Base-by-base conservation (phyloP, 2,329 filamentous ascomycete species). In the Cladosporium sp. region DNA sequence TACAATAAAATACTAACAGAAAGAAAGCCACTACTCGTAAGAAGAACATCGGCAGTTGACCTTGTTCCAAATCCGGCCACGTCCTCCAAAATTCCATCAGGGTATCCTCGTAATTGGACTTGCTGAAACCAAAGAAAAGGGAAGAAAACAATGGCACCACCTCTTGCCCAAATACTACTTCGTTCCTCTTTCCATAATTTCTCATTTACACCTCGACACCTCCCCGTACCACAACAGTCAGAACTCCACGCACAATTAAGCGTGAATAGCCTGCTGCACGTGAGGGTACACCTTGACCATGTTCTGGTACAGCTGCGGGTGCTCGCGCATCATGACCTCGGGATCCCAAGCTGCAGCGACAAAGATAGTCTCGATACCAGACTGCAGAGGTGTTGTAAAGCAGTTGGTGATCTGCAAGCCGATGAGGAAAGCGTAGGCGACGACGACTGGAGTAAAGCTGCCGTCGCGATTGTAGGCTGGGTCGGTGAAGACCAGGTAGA, bases 301-400 rank as follows among this genome's bases (percentile, higher is more conserved):
- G 62, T 84, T 82, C 15, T 85, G 78, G 73, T 93, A 97, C 49
- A 97, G 75, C 61, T 95, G 90, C 0, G 87, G 85, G 73, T 96
- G 92, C 59, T 94, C 87, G 42, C 84, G 80, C 71, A 91, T 88
- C 78, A 96, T 77, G 8, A 93, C 88, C 69, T 88, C 82, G 8
- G 83, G 82, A 70, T 85, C 82, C 82, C 83, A 86, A 1, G 82
- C 84, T 73, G 81, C 81, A 2, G 90, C 92, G 0, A 96, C 90
- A 67, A 97, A 97, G 61, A 96, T 89, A 0, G 92, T 95, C 65
- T 96, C 89, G 63, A 96, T 85, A n/a, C 93, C 93, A 67, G 88
- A 92, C 63, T 87, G 87, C 59, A 97, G 80, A 1, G 93, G 93
- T 0, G 90, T 93, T 36, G 93, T 89, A 75, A 97, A 95, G 63